Conservation (phyloP, 768 basidiomycete genomes). For the Cyclocybe aegerita region DNA sequence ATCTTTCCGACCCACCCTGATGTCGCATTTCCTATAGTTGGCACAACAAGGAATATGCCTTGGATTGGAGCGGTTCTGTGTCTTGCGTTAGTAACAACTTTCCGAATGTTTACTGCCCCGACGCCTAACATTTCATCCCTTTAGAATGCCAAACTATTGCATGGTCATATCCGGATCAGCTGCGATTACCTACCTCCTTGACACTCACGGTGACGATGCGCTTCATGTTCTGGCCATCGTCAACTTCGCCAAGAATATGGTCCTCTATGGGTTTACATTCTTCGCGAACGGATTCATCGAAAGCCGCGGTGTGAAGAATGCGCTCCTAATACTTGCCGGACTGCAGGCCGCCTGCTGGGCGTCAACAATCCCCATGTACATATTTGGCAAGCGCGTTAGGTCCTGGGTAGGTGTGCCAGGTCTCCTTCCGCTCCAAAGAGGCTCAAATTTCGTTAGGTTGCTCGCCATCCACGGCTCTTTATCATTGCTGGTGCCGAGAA, state of each 20-base stretch:
- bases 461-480: background rate
- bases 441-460: background rate
- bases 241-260: conserved; percentile 45
- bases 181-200: conserved; percentile 44
- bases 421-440: background rate
- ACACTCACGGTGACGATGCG: conserved; percentile 40
- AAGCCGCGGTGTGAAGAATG: conserved; percentile 34
- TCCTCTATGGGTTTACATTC: conserved; percentile 44
- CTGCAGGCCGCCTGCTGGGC: conserved; percentile 41
- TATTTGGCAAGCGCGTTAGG: conserved; percentile 41
- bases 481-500: background rate
- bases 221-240: conserved; percentile 39
- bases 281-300: conserved; percentile 43
- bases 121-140: background rate
- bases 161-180: conserved; percentile 41
- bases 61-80: conserved; percentile 46
- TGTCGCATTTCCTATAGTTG: conserved; percentile 20
- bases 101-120: background rate
- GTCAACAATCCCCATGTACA: conserved; percentile 42
- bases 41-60: conserved; percentile 38
- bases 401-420: conserved; percentile 34
- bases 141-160: conserved; percentile 42
- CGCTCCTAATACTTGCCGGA: conserved; percentile 37
- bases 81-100: conserved; percentile 22
- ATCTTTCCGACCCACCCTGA: background rate